Evolutionary conservation across 1,284 basidiomycete species (phyloP).

Genomic region (Rhodofomes roseus): DNA sequence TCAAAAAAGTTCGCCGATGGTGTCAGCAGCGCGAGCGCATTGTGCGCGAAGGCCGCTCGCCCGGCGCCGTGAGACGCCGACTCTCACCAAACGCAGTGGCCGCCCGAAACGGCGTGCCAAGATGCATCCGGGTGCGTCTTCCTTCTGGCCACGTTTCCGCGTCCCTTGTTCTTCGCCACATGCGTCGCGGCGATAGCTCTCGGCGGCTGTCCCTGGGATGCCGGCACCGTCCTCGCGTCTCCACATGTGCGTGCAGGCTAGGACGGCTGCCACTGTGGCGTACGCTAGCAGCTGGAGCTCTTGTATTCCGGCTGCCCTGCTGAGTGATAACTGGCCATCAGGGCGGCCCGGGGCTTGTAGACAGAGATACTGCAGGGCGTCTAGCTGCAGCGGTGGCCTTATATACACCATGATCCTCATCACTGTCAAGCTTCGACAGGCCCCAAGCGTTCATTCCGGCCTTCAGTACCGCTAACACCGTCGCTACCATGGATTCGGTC

Average conservation of each 20-base stretch:
- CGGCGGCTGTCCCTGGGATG: not conserved
- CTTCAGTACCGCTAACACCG: not conserved
- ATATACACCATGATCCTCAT: not conserved
- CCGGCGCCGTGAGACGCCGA: not conserved
- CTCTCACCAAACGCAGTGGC: not conserved
- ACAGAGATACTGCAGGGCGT: not conserved
- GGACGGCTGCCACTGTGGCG: not conserved
- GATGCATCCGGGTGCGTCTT: not conserved
- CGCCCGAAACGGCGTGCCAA: not conserved
- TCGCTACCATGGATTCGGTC: conserved; percentile 17
- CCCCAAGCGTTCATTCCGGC: not conserved
- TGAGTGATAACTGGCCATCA: not conserved
- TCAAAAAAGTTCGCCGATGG: not conserved
- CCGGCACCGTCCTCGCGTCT: not conserved
- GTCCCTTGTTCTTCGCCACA: not conserved
- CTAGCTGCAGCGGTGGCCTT: not conserved
- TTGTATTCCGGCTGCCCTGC: not conserved
- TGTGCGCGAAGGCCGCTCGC: not conserved
- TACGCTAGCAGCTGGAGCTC: not conserved
- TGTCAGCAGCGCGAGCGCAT: not conserved
- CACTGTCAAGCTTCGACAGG: not conserved
- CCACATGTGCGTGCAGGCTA: not conserved
- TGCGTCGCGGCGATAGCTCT: conserved; percentile 1
- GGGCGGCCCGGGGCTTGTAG: not conserved
- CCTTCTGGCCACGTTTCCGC: not conserved